Evolutionary conservation across 2,329 filamentous ascomycete species (phyloP).

Genomic region (Fonsecaea multimorphosa): DNA sequence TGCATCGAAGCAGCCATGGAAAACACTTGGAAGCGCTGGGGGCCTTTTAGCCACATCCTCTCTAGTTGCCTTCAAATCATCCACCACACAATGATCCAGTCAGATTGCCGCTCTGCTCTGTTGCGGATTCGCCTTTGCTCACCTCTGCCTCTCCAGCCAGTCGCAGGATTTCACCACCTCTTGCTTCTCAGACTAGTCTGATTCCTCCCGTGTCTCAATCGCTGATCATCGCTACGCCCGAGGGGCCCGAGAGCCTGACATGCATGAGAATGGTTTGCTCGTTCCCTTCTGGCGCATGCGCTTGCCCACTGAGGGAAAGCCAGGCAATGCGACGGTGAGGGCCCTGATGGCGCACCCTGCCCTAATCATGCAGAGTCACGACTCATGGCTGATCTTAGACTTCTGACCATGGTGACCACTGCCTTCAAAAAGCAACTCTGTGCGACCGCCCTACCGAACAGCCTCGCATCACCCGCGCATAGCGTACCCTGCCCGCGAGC

Average conservation of each 20-base stretch:
- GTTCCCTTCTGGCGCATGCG: conserved; percentile 22
- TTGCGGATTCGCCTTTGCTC: not conserved
- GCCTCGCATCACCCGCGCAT: conserved; percentile 7
- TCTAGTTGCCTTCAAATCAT: conserved; percentile 12
- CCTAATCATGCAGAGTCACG: conserved; percentile 12
- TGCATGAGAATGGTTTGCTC: conserved; percentile 28
- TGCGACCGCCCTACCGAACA: conserved; percentile 8
- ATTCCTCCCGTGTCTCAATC: conserved; percentile 31
- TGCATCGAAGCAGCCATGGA: conserved; percentile 30
- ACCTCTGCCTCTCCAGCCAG: not conserved
- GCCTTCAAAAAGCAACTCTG: conserved; percentile 21
- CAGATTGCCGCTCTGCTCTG: not conserved
- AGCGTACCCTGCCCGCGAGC: not conserved
- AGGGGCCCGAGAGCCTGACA: conserved; percentile 29
- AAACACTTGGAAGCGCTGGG: conserved; percentile 23
- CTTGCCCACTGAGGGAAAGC: conserved; percentile 26
- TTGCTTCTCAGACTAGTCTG: conserved; percentile 10
- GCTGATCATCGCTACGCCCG: conserved; percentile 32
- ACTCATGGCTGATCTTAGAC: conserved; percentile 17
- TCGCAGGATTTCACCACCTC: conserved; percentile 8
- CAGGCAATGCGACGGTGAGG: conserved; percentile 9
- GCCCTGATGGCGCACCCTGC: conserved; percentile 7
- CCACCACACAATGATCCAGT: not conserved
- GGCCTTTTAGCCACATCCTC: conserved; percentile 9
- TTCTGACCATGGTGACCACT: conserved; percentile 13